phyloP scores from a whole-genome alignment of 2,329 filamentous ascomycete species.

The Pseudogymnoascus sp. region DNA sequence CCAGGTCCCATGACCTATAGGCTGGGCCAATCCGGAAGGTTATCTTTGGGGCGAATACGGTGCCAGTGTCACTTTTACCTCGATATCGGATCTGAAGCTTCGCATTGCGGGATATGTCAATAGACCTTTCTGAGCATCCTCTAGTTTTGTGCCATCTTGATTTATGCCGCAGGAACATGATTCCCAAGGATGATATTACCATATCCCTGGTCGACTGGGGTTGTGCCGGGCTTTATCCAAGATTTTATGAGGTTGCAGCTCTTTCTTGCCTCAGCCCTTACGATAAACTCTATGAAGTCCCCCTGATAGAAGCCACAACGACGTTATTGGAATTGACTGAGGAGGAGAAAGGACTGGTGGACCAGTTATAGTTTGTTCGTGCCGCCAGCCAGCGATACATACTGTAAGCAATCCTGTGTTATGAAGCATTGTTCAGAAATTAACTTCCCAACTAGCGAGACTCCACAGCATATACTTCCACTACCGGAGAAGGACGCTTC shows the following conservation, averaged over 20 bases:
- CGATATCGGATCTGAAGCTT: background rate
- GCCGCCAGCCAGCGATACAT: constrained; percentile 14
- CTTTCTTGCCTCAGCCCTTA: constrained; percentile 16
- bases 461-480: no score
- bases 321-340: constrained; percentile 18
- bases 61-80: background rate
- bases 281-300: constrained; percentile 15
- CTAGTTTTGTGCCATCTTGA: constrained; percentile 25
- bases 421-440: no score
- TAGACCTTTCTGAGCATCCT: constrained; percentile 14
- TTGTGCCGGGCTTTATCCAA: constrained; percentile 21
- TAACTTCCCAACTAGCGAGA: no score
- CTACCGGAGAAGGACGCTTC: background rate
- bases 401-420: no score
- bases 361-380: constrained; percentile 16
- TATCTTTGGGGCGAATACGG: constrained; percentile 20
- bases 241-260: constrained; percentile 20
- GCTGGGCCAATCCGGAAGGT: constrained; percentile 15
- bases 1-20: constrained; percentile 18
- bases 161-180: constrained; percentile 23
- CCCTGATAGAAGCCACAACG: constrained; percentile 13
- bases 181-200: constrained; percentile 19
- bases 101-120: background rate
- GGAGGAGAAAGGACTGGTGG: constrained; percentile 19
- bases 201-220: constrained; percentile 23